Conservation (phyloP, 1,139 yeast species). For the Maudiozyma humilis region DNA sequence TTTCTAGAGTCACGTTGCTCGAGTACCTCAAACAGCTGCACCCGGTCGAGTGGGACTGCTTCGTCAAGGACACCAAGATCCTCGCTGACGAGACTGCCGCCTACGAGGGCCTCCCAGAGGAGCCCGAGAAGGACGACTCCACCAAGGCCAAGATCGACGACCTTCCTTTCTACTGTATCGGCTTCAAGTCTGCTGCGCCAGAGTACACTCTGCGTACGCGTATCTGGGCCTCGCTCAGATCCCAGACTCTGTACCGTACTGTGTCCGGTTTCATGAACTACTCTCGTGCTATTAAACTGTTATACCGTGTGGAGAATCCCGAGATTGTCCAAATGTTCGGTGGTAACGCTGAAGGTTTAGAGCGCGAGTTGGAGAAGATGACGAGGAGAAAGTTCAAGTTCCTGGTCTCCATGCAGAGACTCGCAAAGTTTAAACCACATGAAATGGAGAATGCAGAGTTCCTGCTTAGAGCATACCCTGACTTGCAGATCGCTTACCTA, state of each 20-base stretch:
- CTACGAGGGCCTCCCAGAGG: conserved; percentile 67
- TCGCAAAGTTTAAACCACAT: conserved; percentile 92
- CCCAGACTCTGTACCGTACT: conserved; percentile 96
- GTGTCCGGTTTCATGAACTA: conserved; percentile 99
- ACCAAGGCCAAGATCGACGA: conserved; percentile 90
- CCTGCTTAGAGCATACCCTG: conserved; percentile 96
- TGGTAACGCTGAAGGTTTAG: conserved; percentile 92
- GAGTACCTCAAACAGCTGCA: conserved; percentile 96
- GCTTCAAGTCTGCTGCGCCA: conserved; percentile 99
- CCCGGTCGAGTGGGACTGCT: conserved; percentile 99
- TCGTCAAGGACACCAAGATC: conserved; percentile 96
- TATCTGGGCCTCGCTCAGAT: conserved; percentile 98
- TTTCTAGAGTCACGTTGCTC: conserved; percentile 89
- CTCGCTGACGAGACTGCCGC: conserved; percentile 96
- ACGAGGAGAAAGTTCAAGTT: conserved; percentile 98
- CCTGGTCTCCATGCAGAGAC: conserved; percentile 96
- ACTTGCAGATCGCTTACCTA: conserved; percentile 93
- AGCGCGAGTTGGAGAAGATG: conserved; percentile 95
- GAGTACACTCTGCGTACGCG: conserved; percentile 96
- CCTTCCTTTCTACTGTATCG: conserved; percentile 95
- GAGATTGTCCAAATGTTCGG: conserved; percentile 97
- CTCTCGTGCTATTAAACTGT: conserved; percentile 92
- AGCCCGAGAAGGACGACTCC: conserved; percentile 57
- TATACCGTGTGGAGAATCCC: conserved; percentile 97
- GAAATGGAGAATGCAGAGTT: conserved; percentile 98